Conservation (phyloP, 2,329 filamentous ascomycete species). For the Penicillium sp. region DNA sequence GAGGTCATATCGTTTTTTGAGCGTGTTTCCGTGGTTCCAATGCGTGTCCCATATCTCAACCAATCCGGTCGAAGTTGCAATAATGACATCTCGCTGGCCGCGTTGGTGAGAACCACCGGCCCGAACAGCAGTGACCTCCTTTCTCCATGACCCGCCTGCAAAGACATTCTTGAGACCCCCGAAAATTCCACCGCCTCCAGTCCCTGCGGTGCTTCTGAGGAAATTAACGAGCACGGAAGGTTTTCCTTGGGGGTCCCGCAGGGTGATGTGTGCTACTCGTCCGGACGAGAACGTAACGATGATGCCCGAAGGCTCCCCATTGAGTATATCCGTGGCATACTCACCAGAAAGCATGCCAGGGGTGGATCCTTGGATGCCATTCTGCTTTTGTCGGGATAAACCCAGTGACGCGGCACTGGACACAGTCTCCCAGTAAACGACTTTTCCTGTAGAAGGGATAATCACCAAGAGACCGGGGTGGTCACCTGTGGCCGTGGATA, state of each 20-base stretch:
- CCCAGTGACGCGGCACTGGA: slow-evolving; percentile 77
- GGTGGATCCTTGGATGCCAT: slow-evolving; percentile 66
- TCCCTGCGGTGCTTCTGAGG: slow-evolving; percentile 54
- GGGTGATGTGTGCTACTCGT: slow-evolving; percentile 72
- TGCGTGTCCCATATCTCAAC: slow-evolving; percentile 83
- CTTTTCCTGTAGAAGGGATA: slow-evolving; percentile 71
- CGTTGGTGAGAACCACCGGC: slow-evolving; percentile 62
- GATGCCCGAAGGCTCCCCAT: slow-evolving; percentile 79
- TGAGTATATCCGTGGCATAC: slow-evolving; percentile 64
- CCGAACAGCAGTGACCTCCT: slow-evolving; percentile 70
- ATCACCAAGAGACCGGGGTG: slow-evolving; percentile 81
- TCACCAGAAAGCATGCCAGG: slow-evolving; percentile 70
- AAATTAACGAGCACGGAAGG: slow-evolving; percentile 71
- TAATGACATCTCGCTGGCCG: slow-evolving; percentile 75
- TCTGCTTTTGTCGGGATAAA: slow-evolving; percentile 71
- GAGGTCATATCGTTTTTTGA: slow-evolving; percentile 63
- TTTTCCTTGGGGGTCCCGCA: slow-evolving; percentile 79
- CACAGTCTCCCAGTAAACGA: slow-evolving; percentile 93
- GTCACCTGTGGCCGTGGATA: slow-evolving; percentile 67
- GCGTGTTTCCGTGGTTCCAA: slow-evolving; percentile 71
- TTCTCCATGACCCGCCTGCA: slow-evolving; percentile 59
- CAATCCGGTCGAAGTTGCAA: slow-evolving; percentile 66
- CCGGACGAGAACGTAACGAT: slow-evolving; percentile 77
- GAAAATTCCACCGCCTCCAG: slow-evolving; percentile 59
- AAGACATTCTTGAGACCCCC: slow-evolving; percentile 72